Base-by-base conservation (phyloP, 768 basidiomycete genomes). In the Boletales sp. region DNA sequence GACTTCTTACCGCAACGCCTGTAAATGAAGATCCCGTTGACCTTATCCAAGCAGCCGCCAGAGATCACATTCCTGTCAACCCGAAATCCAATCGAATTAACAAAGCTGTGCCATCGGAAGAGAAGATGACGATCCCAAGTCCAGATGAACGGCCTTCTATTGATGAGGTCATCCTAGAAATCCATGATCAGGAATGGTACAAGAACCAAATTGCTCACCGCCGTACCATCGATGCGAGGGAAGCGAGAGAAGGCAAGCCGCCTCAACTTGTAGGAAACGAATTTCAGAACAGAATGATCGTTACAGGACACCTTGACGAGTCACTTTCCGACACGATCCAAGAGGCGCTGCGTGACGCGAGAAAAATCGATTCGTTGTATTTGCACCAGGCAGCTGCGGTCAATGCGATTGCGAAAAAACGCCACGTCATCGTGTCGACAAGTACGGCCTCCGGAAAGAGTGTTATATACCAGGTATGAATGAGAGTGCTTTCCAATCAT, bases 361-460 rank as follows among this genome's bases (percentile, higher is more conserved):
- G 85, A 51, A 80, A 78, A 33, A 90, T 94, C 36, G 66, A 65
- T 4, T 70, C 76, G 2, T 63, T 94, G 15, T 95, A 92, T 56
- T 61, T 65, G 48, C 82, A 84, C 49, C 92, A 94, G 69, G 80
- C 81, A 11, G 72, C 73, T 21, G 88, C 92, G 3, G 84, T 94
- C 53, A 76, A 81, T 54, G 77, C 82, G 0, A 71, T 92, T 10
- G 67, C 72, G 13, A 58, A 63, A 44, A 79, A 79, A 8, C 77
- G 77, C 48, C 75, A 91, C 65, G 90, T 93, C 21, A 88, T 94
- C 33, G 87, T 94, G 28, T 93, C 90, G 5, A 94, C 92, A 0
- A 86, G 85, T 55, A 95, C 93, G 8, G 91, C 92, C 8, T 92
- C 90, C 5, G 90, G 90, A 4, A 93, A 92, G 70, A 91, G 88